Evolutionary conservation across 192 early-diverging fungal species (phyloP).

Genomic region (Coemansia sp.): DNA sequence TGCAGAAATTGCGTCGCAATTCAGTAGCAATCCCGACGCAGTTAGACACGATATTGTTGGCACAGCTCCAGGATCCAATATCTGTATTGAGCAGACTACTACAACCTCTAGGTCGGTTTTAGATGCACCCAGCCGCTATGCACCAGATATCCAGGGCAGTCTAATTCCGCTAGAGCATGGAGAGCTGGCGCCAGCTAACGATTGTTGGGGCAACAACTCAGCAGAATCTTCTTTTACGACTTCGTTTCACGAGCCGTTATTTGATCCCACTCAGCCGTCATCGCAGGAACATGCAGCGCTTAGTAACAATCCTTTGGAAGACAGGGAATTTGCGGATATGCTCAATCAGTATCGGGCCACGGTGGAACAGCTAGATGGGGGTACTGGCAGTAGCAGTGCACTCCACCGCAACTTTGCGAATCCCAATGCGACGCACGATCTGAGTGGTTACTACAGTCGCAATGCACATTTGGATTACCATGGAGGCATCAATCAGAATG

Average conservation of each 20-base stretch:
- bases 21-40: no score
- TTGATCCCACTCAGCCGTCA: not conserved
- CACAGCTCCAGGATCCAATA: no score
- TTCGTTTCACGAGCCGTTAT: not conserved
- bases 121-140: slow-evolving; percentile 25
- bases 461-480: no score
- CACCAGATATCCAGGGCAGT: slow-evolving; percentile 22
- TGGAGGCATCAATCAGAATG: no score
- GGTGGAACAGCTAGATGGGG: not conserved
- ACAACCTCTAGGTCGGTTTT: not conserved
- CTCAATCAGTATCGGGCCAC: slow-evolving; percentile 18
- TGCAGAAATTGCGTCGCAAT: no score
- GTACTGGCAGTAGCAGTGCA: not conserved
- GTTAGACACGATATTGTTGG: no score
- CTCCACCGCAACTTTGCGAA: no score
- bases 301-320: no score
- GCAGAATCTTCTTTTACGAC: not conserved
- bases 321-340: slow-evolving; percentile 22
- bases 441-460: no score
- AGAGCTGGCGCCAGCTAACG: not conserved
- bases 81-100: no score
- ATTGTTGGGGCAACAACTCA: not conserved
- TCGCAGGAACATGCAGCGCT: no score
- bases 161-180: slow-evolving; percentile 13
- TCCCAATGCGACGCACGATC: no score